Evolutionary conservation across 2,329 filamentous ascomycete genomes (phyloP).

Genomic region (Penicillium nordicum): DNA sequence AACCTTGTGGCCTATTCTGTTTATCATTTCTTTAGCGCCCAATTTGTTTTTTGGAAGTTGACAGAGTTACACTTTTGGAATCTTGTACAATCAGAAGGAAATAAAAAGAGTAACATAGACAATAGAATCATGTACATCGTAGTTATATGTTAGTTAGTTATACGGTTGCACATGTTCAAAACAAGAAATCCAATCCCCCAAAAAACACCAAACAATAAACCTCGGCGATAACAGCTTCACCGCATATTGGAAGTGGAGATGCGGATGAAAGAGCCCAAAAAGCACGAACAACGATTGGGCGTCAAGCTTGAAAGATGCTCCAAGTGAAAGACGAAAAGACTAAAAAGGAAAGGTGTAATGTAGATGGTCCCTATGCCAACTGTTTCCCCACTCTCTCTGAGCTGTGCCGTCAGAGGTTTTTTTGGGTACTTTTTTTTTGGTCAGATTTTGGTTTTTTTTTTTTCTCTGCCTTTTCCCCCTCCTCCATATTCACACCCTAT

Average conservation of each 20-base stretch:
- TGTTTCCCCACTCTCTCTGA: conserved; percentile 1
- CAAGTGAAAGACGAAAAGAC: background rate
- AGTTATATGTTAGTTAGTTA: too few species aligned
- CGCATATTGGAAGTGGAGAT: conserved; percentile 22
- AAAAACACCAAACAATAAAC: conserved; percentile 5
- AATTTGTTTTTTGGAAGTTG: background rate
- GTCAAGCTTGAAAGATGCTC: conserved; percentile 1
- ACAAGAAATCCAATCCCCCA: background rate
- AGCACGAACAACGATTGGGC: conserved; percentile 14
- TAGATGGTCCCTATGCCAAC: conserved; percentile 27
- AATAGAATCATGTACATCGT: background rate
- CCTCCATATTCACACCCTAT: conserved; percentile 6
- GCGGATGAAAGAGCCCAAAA: conserved; percentile 11
- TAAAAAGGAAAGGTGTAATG: conserved; percentile 8
- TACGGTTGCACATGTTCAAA: background rate
- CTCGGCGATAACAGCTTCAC: conserved; percentile 19
- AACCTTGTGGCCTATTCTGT: conserved; percentile 12
- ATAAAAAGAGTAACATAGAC: background rate
- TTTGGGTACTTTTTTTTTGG: background rate
- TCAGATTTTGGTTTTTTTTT: conserved; percentile 3
- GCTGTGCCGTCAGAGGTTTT: background rate
- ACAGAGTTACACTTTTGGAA: background rate
- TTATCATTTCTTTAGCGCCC: conserved; percentile 9
- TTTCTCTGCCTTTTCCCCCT: conserved; percentile 17
- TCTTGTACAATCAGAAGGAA: background rate